Base-by-base conservation (phyloP, 768 basidiomycete species). In the Macrolepiota albuminosa region DNA sequence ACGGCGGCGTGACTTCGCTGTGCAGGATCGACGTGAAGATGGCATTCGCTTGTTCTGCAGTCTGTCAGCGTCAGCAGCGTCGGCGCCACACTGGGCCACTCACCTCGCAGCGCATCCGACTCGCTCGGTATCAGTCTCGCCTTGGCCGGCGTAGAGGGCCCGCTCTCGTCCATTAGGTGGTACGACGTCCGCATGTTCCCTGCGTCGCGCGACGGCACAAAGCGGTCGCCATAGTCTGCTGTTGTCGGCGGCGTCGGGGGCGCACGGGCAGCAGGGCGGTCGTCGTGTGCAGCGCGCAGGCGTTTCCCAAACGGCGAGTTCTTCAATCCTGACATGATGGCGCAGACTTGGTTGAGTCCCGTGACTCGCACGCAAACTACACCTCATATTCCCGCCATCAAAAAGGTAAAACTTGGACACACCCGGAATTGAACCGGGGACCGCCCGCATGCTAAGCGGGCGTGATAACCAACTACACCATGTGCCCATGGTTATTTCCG, bases 281-380 rank as follows among this genome's bases (percentile, higher is more conserved):
- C 78, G 61, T 53, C 52, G 52, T 39, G 84, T 4, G 86, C 81
- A 14, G 87, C 87, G 46, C 89, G 84, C n/a, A 92, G 79, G 13
- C 90, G 84, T 69, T 91, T 92, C 46, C 88, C 89, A 73, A 90
- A 92, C 1, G 87, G 88, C 67, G 90, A 91, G 73, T 91, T 91
- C 78, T 88, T 89, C 74, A 91, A 81, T 57, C 84, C 83, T 59
- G 88, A 86, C 88, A 90, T 90, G 42, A 43, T 43, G 42, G 42
- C 42, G 9, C 42, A 21, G 8, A 6, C n/a, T n/a, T 43, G 0
- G 3, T 8, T 3, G 9, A 7, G 42, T 43, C 42, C 42, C 42
- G 42, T 43, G 42, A 43, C 42, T n/a, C 10, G 21, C 29, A 29
- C 29, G 21, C 21, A 21, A 29, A 29, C 29, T 3, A 29, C 29